A percentile compares a stretch with the other conserved stretches of the same genome.
phyloP scores from a whole-genome alignment of 2,329 filamentous ascomycete species.

The Aspergillus calidoustus region DNA sequence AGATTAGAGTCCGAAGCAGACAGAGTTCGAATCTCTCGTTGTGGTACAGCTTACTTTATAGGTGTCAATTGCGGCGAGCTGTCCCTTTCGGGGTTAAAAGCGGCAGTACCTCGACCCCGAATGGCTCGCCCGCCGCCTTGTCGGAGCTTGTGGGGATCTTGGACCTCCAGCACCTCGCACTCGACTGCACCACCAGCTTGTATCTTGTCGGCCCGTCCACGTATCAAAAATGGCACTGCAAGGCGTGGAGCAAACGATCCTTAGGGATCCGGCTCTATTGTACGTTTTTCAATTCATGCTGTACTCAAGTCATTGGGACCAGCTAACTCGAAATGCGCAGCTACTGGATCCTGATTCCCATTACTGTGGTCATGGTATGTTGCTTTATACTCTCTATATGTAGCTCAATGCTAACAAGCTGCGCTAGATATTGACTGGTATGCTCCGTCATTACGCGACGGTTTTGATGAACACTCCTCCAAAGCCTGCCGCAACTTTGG shows the following conservation, averaged over 20 bases:
- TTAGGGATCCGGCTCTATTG: slow-evolving; percentile 98
- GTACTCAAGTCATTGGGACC: not conserved
- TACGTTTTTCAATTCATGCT: slow-evolving; percentile 56
- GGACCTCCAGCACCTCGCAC: slow-evolving; percentile 9
- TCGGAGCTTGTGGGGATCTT: slow-evolving; percentile 23
- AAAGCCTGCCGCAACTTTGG: slow-evolving; percentile 71
- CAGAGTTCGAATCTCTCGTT: not conserved
- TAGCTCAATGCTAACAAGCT: not conserved
- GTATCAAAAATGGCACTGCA: slow-evolving; percentile 71
- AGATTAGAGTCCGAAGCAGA: not conserved
- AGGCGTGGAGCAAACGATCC: slow-evolving; percentile 89
- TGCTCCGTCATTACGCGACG: slow-evolving; percentile 93
- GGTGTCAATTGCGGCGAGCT: slow-evolving; percentile 40
- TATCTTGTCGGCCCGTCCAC: slow-evolving; percentile 10
- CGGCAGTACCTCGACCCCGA: slow-evolving; percentile 21
- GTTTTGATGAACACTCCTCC: slow-evolving; percentile 85
- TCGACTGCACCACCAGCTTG: not conserved
- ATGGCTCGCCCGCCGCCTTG: slow-evolving; percentile 17
- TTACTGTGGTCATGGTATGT: slow-evolving; percentile 90
- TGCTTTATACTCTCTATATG: not conserved
- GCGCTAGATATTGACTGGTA: slow-evolving; percentile 79
- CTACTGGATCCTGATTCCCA: slow-evolving; percentile 98
- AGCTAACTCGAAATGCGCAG: slow-evolving; percentile 52
- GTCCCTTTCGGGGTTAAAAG: slow-evolving; percentile 39
- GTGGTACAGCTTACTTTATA: not conserved